Percentiles rank a stretch among this genome's conserved stretches.
Conservation (phyloP, 2,329 filamentous ascomycete genomes). For the Colletotrichum shisoi region DNA sequence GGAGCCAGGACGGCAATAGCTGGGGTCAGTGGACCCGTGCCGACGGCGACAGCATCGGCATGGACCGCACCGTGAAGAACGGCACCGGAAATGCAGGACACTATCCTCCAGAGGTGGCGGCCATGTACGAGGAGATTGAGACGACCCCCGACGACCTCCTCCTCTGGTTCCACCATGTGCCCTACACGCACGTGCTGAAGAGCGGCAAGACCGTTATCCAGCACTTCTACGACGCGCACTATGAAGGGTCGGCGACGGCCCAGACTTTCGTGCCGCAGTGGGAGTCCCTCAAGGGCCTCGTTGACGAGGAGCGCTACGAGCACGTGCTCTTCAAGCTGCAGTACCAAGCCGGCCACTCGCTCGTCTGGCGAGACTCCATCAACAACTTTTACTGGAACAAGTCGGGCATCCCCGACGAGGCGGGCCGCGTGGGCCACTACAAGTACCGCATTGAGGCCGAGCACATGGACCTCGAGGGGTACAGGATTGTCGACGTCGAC, state of each 20-base stretch:
- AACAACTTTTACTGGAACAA: constrained; percentile 69
- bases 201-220: constrained; percentile 73
- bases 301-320: constrained; percentile 68
- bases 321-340: constrained; percentile 65
- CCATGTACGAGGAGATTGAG: constrained; percentile 65
- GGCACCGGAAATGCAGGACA: constrained; percentile 72
- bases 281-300: constrained; percentile 61
- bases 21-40: constrained; percentile 79
- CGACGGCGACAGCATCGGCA: constrained; percentile 66
- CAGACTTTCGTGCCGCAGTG: constrained; percentile 65
- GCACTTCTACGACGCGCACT: constrained; percentile 71
- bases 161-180: constrained; percentile 78
- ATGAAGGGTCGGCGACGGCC: constrained; percentile 65
- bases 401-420: constrained; percentile 66
- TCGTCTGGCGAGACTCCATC: constrained; percentile 75
- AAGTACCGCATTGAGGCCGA: constrained; percentile 75
- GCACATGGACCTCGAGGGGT: constrained; percentile 67
- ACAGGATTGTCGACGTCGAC: constrained; percentile 60
- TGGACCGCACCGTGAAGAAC: constrained; percentile 74
- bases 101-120: constrained; percentile 68
- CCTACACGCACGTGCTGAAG: constrained; percentile 68
- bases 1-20: constrained; percentile 70
- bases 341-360: constrained; percentile 73
- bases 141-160: constrained; percentile 73
- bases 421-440: constrained; percentile 65